These are phyloP conservation scores for Pythium biforme DNA, from an alignment of 352 stramenopile genomes.

Conservation along the genomic window DNA sequence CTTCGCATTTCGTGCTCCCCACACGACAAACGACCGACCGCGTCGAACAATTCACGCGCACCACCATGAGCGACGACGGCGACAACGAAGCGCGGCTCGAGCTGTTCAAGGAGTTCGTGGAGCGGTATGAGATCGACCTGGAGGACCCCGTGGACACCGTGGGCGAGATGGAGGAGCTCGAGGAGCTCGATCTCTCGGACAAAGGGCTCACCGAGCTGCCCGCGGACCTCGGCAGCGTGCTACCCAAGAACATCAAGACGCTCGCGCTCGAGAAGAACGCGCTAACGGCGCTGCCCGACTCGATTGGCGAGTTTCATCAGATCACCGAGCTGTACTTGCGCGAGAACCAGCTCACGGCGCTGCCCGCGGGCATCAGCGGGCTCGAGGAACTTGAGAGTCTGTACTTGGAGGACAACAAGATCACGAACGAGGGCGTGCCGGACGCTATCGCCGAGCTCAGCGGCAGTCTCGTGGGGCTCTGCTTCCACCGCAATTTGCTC, in stretches of 20 bases:
- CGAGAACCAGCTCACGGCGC: slow-evolving; percentile 61
- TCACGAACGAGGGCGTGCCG: slow-evolving; percentile 63
- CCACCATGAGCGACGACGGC: slow-evolving; percentile 51
- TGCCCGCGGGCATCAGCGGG: slow-evolving; percentile 53
- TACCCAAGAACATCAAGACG: slow-evolving; percentile 65
- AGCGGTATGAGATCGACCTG: slow-evolving; percentile 70
- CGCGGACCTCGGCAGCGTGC: slow-evolving; percentile 42
- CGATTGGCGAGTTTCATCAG: slow-evolving; percentile 45
- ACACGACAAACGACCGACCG: not conserved
- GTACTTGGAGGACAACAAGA: slow-evolving; percentile 85
- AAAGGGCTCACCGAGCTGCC: slow-evolving; percentile 69
- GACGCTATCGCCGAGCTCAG: slow-evolving; percentile 44
- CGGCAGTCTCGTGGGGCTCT: slow-evolving; percentile 58
- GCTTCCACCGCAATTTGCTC: slow-evolving; percentile 78
- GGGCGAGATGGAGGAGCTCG: slow-evolving; percentile 65
- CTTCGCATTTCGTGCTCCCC: not conserved
- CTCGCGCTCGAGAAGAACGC: slow-evolving; percentile 83
- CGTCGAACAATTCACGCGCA: not conserved
- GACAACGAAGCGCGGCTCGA: slow-evolving; percentile 36
- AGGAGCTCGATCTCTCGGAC: slow-evolving; percentile 82
- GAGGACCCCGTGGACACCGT: slow-evolving; percentile 60
- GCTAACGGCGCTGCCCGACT: slow-evolving; percentile 48
- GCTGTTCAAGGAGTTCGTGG: slow-evolving; percentile 56
- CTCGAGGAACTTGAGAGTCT: slow-evolving; percentile 72
- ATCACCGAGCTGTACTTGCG: slow-evolving; percentile 84